Percentiles rank a stretch among this genome's conserved stretches.
phyloP scores from a whole-genome alignment of 2,329 filamentous ascomycete species.

The Aspergillus sp. region DNA sequence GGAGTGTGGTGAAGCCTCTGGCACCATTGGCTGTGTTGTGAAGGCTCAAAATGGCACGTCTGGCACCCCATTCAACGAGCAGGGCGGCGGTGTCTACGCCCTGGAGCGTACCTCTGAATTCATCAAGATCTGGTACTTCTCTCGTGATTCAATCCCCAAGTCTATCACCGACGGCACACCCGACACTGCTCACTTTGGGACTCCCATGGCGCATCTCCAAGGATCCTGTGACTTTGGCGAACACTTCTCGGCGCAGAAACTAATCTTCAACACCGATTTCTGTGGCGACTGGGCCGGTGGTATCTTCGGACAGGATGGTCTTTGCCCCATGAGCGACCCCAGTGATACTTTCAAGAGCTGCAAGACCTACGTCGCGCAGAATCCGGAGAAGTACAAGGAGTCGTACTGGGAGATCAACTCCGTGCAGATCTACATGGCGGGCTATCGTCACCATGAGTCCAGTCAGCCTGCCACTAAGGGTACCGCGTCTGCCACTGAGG shows the following conservation, averaged over 20 bases:
- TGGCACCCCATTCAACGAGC: constrained; percentile 48
- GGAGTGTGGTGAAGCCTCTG: constrained; percentile 42
- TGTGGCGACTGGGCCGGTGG: constrained; percentile 51
- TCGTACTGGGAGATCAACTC: constrained; percentile 74
- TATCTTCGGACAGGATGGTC: constrained; percentile 40
- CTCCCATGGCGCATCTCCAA: constrained; percentile 39
- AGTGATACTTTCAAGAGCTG: constrained; percentile 59
- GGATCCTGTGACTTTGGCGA: constrained; percentile 35
- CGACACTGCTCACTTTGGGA: constrained; percentile 41
- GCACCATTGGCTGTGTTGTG: constrained; percentile 36
- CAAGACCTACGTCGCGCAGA: constrained; percentile 61
- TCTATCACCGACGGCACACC: constrained; percentile 41
- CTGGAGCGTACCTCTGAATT: constrained; percentile 41
- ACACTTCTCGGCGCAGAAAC: constrained; percentile 36
- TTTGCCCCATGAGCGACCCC: constrained; percentile 52
- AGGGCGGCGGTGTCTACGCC: constrained; percentile 45
- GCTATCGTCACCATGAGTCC: constrained; percentile 1
- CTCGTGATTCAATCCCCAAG: constrained; percentile 36
- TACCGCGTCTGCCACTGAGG: neutral
- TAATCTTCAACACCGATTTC: constrained; percentile 48
- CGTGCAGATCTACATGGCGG: constrained; percentile 55
- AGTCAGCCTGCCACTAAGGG: neutral
- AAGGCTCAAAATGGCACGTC: constrained; percentile 37
- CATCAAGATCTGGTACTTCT: constrained; percentile 49
- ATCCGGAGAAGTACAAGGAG: constrained; percentile 63